A percentile compares a stretch with the other conserved stretches of the same genome.
Evolutionary conservation across 1,284 basidiomycete genomes (phyloP).

Genomic region (Golubevia pallescens): DNA sequence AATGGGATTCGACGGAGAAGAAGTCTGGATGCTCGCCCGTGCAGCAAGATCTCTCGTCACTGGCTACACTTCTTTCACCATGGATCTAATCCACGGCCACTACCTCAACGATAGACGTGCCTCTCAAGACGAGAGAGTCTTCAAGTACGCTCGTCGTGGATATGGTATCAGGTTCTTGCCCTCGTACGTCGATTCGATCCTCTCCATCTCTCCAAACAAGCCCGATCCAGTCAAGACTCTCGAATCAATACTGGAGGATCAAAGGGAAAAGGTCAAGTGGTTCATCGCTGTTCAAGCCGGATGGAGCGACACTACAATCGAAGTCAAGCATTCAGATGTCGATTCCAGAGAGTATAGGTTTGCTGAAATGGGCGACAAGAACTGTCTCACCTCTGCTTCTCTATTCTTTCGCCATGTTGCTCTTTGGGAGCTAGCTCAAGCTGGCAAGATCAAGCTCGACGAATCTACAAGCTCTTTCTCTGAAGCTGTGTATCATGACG

Average conservation of each 20-base stretch:
- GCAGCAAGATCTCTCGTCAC: slow-evolving; percentile 3
- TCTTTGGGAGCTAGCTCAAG: no score
- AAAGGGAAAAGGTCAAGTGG: not conserved
- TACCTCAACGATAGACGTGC: slow-evolving; percentile 6
- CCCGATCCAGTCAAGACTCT: not conserved
- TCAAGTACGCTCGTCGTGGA: slow-evolving; percentile 7
- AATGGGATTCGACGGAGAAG: slow-evolving; percentile 4
- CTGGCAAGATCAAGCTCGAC: no score
- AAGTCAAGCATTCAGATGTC: not conserved
- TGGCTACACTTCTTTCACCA: slow-evolving; percentile 7
- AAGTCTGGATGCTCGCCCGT: slow-evolving; percentile 12
- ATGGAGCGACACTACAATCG: not conserved
- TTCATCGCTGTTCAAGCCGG: not conserved
- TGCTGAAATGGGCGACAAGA: no score
- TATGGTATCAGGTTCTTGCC: slow-evolving; percentile 12
- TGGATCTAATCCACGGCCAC: slow-evolving; percentile 11
- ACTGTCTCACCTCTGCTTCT: no score
- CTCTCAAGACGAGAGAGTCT: slow-evolving; percentile 6
- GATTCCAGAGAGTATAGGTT: not conserved
- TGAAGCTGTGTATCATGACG: no score
- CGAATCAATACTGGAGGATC: not conserved
- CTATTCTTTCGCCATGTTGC: no score
- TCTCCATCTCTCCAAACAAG: no score
- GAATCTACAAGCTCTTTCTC: no score
- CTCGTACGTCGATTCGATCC: not conserved